phyloP scores from a whole-genome alignment of 306 rosid species.

The Senna tora region DNA sequence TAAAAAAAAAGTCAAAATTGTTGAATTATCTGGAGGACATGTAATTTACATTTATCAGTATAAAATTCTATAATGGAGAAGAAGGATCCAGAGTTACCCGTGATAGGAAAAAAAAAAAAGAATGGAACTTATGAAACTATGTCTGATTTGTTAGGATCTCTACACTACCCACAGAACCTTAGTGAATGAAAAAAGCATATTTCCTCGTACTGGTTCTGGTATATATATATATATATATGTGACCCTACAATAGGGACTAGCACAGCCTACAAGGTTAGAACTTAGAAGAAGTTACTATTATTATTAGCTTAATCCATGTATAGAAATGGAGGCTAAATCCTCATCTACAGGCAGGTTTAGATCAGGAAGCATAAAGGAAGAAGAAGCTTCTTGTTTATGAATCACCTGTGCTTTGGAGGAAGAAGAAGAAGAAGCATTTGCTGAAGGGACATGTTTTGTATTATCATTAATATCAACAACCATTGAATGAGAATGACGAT shows the following conservation, averaged over 20 bases:
- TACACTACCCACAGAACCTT: conserved; percentile 48
- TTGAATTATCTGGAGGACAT: conserved; percentile 30
- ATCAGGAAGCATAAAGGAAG: conserved; percentile 53
- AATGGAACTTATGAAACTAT: conserved; percentile 12
- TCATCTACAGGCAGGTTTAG: conserved; percentile 62
- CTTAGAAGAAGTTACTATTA: conserved; percentile 31
- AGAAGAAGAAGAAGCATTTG: conserved; percentile 23
- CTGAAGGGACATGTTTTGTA: not conserved
- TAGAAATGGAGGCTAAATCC: not conserved
- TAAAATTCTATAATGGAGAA: conserved; percentile 16
- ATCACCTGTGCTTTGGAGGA: conserved; percentile 40
- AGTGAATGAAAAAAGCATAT: conserved; percentile 35
- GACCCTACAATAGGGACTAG: not conserved
- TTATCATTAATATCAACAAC: conserved; percentile 7
- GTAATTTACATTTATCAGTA: conserved; percentile 42
- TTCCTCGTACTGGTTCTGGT: conserved; percentile 7
- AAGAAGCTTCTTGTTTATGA: conserved; percentile 35
- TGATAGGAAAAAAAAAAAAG: conserved; percentile 8
- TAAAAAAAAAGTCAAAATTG: not conserved
- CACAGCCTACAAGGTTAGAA: conserved; percentile 49
- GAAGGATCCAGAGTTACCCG: conserved; percentile 22
- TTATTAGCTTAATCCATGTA: conserved; percentile 36
- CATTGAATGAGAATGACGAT: not conserved
- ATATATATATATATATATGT: too few species aligned
- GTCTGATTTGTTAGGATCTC: conserved; percentile 39